Percentiles rank a stretch among this genome's conserved stretches.
Conservation (phyloP, 345 rosid species). For the Leavenworthia alabamica region DNA sequence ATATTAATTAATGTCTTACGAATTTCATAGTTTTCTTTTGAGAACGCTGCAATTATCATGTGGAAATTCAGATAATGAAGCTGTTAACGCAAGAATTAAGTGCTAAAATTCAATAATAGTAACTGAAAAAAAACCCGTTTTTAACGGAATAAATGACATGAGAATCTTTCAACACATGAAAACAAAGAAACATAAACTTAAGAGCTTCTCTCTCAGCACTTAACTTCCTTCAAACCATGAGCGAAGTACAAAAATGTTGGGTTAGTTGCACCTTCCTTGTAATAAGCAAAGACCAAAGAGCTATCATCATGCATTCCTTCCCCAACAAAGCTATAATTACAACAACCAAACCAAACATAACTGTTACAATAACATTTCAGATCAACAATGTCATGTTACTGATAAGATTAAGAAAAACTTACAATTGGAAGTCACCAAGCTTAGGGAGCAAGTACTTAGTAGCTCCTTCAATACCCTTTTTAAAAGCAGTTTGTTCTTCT, state of each 20-base stretch:
- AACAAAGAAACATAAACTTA: conserved; percentile 8
- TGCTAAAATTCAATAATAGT: no score
- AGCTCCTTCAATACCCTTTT: conserved; percentile 86
- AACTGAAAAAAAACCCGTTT: conserved; percentile 17
- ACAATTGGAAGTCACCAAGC: conserved; percentile 90
- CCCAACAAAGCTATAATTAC: conserved; percentile 71
- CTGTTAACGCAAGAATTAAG: no score
- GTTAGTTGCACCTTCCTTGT: conserved; percentile 86
- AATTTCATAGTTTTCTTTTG: no score
- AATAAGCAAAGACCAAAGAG: conserved; percentile 77
- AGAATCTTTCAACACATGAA: background rate
- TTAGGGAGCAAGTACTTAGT: conserved; percentile 76
- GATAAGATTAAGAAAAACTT: no score
- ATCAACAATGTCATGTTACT: no score
- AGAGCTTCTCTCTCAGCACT: conserved; percentile 54
- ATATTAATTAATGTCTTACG: no score
- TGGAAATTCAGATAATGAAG: no score
- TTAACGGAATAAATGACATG: conserved; percentile 1
- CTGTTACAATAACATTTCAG: background rate
- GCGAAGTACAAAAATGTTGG: conserved; percentile 93
- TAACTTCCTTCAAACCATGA: conserved; percentile 81
- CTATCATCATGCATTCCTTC: conserved; percentile 87
- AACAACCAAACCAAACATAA: no score
- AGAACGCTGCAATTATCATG: no score
- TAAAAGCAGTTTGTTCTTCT: conserved; percentile 50